phyloP scores from a whole-genome alignment of 2,329 filamentous ascomycete species.

The Penicillium sp. region DNA sequence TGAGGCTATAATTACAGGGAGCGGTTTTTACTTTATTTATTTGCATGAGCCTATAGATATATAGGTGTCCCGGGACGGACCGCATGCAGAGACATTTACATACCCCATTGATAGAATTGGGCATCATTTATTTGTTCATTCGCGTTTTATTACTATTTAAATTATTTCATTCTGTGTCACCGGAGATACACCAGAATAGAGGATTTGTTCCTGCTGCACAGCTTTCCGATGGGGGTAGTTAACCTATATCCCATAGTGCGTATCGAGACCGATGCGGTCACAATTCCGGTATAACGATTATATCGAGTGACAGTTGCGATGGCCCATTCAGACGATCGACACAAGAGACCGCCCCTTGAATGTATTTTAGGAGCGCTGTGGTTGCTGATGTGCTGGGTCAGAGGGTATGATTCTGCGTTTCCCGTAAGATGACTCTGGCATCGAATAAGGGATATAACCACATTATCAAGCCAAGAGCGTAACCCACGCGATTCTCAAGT shows the following conservation, averaged over 20 bases:
- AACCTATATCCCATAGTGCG: not conserved
- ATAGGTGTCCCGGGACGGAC: not conserved
- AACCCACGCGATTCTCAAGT: slow-evolving; percentile 26
- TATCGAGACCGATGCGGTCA: too few relatives aligned
- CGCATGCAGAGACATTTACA: not conserved
- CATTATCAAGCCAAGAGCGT: not conserved
- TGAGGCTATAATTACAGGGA: not conserved
- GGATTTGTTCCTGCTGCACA: not conserved
- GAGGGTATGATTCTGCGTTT: too few relatives aligned
- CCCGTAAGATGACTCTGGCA: too few relatives aligned
- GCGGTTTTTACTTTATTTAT: not conserved
- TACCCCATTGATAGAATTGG: not conserved
- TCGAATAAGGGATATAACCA: too few relatives aligned
- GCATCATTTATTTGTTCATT: not conserved
- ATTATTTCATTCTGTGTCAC: not conserved
- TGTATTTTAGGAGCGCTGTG: too few relatives aligned
- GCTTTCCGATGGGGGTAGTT: too few relatives aligned
- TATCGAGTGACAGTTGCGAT: too few relatives aligned
- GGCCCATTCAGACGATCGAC: too few relatives aligned
- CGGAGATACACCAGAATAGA: not conserved
- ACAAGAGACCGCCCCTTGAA: too few relatives aligned
- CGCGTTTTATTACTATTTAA: too few relatives aligned
- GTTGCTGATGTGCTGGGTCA: too few relatives aligned
- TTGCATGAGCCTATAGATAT: not conserved
- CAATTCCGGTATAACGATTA: too few relatives aligned